Percentiles rank a stretch among this genome's conserved stretches.
Conservation (phyloP, 2,329 filamentous ascomycete genomes). For the Botrytis medusae region DNA sequence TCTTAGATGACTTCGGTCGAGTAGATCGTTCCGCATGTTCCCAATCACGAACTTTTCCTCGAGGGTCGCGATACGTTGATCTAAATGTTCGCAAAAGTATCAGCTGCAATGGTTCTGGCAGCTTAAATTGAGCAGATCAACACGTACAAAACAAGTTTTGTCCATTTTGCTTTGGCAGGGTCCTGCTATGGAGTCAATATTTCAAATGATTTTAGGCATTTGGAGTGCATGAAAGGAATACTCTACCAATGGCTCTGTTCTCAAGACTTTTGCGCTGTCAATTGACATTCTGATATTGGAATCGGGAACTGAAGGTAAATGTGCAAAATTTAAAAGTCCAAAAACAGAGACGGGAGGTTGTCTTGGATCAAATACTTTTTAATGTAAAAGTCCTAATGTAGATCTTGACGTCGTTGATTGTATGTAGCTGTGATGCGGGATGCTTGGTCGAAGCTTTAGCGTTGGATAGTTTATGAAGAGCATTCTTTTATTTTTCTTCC, state of each 20-base stretch:
- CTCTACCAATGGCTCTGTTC: conserved; percentile 18
- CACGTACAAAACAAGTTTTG: conserved; percentile 56
- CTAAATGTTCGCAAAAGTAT: conserved; percentile 40
- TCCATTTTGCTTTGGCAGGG: conserved; percentile 55
- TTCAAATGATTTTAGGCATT: background rate
- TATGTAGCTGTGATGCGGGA: background rate
- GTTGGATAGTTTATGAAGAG: background rate
- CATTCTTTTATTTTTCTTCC: background rate
- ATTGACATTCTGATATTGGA: conserved; percentile 3
- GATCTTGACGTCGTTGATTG: conserved; percentile 12
- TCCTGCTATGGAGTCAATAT: conserved; percentile 25
- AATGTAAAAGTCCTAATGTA: conserved; percentile 16
- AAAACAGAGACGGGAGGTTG: background rate
- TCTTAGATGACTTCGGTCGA: conserved; percentile 57
- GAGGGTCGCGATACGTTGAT: conserved; percentile 64
- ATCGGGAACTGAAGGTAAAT: background rate
- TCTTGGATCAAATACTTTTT: conserved; percentile 7
- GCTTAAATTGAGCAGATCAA: conserved; percentile 8
- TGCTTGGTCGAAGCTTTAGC: conserved; percentile 4
- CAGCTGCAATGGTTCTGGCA: background rate
- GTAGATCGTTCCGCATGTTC: conserved; percentile 72
- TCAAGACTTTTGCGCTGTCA: conserved; percentile 10
- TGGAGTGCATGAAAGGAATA: background rate
- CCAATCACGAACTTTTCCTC: conserved; percentile 61
- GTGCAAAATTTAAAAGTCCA: background rate